Evolutionary conservation across 305 asterid genomes (phyloP).

Genomic region (Nicotiana rustica): DNA sequence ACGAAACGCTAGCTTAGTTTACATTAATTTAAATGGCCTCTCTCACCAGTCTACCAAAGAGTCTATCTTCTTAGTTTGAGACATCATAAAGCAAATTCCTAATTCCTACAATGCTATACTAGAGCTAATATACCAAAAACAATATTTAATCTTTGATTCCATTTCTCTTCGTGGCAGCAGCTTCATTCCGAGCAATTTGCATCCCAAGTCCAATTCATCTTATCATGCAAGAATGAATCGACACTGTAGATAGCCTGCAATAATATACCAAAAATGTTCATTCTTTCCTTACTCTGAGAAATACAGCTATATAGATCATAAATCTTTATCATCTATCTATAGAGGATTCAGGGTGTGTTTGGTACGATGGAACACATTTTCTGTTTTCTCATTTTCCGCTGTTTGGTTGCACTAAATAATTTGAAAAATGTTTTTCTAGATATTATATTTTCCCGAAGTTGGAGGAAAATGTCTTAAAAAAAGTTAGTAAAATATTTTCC

Average conservation of each 20-base stretch:
- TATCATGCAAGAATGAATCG: slow-evolving; percentile 60
- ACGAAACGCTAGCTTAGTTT: no score
- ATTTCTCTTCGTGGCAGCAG: not conserved
- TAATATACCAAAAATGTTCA: not conserved
- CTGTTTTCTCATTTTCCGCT: no score
- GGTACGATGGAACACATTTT: no score
- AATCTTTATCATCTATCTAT: not conserved
- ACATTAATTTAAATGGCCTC: no score
- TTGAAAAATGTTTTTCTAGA: no score
- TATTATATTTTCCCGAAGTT: no score
- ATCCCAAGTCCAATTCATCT: not conserved
- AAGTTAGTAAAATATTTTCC: no score
- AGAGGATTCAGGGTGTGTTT: not conserved
- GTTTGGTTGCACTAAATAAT: no score
- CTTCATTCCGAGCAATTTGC: not conserved
- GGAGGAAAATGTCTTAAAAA: no score
- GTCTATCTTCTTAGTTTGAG: not conserved
- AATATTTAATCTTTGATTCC: not conserved
- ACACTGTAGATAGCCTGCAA: slow-evolving; percentile 87
- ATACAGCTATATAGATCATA: not conserved
- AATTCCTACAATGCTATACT: not conserved
- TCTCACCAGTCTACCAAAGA: no score
- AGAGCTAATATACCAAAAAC: slow-evolving; percentile 10
- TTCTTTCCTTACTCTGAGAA: not conserved
- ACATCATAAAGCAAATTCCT: not conserved